A percentile compares a stretch with the other conserved stretches of the same genome.
Conservation (phyloP, 805 yeast genomes). For the Candida arabinofermentans region DNA sequence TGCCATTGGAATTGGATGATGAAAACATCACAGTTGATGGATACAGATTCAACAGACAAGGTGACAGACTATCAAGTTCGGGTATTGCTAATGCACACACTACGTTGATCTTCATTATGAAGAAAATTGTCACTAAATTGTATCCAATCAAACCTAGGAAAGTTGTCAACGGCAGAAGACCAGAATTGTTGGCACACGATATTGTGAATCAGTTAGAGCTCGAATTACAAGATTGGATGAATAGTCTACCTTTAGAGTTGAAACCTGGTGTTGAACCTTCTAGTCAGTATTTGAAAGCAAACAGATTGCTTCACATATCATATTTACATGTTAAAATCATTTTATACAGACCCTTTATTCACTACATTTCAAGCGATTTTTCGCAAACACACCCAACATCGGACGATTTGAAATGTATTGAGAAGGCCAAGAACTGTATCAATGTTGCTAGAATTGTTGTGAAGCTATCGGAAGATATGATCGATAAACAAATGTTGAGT, state of each 20-base stretch:
- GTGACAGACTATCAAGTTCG: slow-evolving; percentile 58
- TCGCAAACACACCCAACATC: slow-evolving; percentile 20
- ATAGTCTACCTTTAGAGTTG: slow-evolving; percentile 63
- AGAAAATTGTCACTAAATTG: slow-evolving; percentile 64
- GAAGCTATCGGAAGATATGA: slow-evolving; percentile 75
- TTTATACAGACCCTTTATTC: slow-evolving; percentile 84
- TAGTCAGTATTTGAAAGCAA: slow-evolving; percentile 63
- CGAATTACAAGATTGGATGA: slow-evolving; percentile 69
- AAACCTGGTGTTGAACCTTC: slow-evolving; percentile 71
- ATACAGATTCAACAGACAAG: slow-evolving; percentile 39
- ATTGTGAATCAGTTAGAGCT: slow-evolving; percentile 60
- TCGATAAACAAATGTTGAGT: slow-evolving; percentile 60
- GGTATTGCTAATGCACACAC: slow-evolving; percentile 88
- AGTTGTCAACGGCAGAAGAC: slow-evolving; percentile 25
- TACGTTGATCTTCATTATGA: slow-evolving; percentile 61
- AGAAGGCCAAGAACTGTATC: slow-evolving; percentile 78
- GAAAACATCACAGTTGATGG: slow-evolving; percentile 74
- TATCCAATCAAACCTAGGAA: slow-evolving; percentile 62
- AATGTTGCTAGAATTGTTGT: slow-evolving; percentile 81
- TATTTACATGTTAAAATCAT: slow-evolving; percentile 76
- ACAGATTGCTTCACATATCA: slow-evolving; percentile 66
- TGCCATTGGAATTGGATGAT: slow-evolving; percentile 83
- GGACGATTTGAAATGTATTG: slow-evolving; percentile 57
- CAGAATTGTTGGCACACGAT: slow-evolving; percentile 31
- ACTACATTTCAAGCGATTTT: slow-evolving; percentile 63